Conservation (phyloP, 1,284 basidiomycete species). For the Fomitopsis schrenkii region DNA sequence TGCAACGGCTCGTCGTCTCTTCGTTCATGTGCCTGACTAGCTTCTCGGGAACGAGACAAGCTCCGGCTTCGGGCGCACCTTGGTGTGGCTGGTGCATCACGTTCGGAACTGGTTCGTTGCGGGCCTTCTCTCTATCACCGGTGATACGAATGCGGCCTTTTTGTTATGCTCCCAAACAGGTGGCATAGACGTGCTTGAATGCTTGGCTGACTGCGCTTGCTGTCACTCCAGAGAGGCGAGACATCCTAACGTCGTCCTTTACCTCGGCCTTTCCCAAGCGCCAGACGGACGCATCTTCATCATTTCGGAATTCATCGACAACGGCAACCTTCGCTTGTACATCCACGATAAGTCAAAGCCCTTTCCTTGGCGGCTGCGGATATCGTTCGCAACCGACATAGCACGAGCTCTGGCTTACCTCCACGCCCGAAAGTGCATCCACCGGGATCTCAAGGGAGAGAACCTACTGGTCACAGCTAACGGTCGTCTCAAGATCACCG, state of each 20-base stretch:
- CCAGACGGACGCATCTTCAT: conserved; percentile 88
- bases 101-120: too few species aligned
- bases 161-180: too few species aligned
- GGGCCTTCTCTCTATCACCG: too few species aligned
- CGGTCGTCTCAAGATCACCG: conserved; percentile 92
- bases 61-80: too few species aligned
- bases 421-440: conserved; percentile 87
- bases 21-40: too few species aligned
- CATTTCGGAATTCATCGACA: conserved; percentile 86
- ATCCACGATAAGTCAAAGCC: conserved; percentile 77
- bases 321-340: conserved; percentile 83
- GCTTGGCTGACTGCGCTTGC: neutral
- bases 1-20: too few species aligned
- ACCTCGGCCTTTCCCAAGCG: conserved; percentile 88
- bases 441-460: conserved; percentile 93
- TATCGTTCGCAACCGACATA: conserved; percentile 94
- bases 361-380: conserved; percentile 86
- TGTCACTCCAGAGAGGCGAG: conserved; percentile 57
- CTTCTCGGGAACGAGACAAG: too few species aligned
- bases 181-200: neutral
- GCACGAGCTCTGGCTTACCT: conserved; percentile 94
- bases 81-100: too few species aligned
- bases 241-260: conserved; percentile 92
- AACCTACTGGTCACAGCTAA: conserved; percentile 94
- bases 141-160: neutral